Evolutionary conservation across 306 rosid genomes (phyloP).

Genomic region (Lathyrus aphaca): DNA sequence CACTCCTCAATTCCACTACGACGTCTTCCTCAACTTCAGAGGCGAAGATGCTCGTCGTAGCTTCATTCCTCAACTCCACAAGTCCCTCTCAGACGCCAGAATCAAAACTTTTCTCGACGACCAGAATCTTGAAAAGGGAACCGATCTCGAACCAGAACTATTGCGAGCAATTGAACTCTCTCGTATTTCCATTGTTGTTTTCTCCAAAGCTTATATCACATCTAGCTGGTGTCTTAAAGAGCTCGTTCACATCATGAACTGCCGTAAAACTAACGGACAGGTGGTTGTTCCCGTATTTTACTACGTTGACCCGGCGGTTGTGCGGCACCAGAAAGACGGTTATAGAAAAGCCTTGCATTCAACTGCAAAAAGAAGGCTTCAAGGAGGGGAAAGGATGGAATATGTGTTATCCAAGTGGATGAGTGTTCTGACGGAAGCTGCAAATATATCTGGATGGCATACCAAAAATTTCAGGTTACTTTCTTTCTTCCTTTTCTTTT

Average conservation of each 20-base stretch:
- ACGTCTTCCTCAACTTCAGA: slow-evolving; percentile 24
- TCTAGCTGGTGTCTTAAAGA: slow-evolving; percentile 42
- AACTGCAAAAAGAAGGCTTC: not conserved
- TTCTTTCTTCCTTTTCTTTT: not conserved
- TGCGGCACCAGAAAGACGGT: not conserved
- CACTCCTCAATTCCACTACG: not conserved
- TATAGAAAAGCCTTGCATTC: not conserved
- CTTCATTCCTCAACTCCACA: not conserved
- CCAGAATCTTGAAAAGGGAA: not conserved
- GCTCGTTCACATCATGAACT: slow-evolving; percentile 11
- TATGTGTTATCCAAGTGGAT: not conserved
- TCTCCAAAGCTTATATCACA: not conserved
- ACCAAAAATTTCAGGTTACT: not conserved
- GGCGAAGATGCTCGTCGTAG: not conserved
- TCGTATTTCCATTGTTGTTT: not conserved
- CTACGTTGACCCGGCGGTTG: not conserved
- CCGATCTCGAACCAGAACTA: not conserved
- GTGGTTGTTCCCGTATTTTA: slow-evolving; percentile 26
- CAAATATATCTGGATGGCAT: not conserved
- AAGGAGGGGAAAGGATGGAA: rapidly evolving
- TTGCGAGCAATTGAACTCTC: not conserved
- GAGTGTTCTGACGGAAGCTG: not conserved
- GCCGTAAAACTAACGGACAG: not conserved
- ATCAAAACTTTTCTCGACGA: slow-evolving; percentile 4
- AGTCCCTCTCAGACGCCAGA: not conserved